These are phyloP conservation scores for Colletotrichum sp. DNA, from an alignment of 2,329 filamentous ascomycete species.

Conservation along the genomic window DNA sequence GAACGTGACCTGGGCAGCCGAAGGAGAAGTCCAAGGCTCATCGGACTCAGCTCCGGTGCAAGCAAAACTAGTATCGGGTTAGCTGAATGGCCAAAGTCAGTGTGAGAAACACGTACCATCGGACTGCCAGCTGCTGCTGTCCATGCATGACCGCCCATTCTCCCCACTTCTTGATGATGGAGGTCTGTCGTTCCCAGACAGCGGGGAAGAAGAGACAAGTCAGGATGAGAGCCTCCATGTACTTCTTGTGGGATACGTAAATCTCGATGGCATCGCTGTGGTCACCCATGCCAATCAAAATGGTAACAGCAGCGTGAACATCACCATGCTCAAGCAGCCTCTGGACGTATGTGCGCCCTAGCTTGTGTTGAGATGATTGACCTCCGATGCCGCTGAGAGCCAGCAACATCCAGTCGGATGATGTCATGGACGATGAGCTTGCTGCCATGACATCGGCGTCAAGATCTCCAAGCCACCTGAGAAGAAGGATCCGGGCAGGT, in stretches of 20 bases:
- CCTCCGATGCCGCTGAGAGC: constrained; percentile 85
- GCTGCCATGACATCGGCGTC: constrained; percentile 81
- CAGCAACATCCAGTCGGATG: constrained; percentile 95
- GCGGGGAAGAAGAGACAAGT: constrained; percentile 81
- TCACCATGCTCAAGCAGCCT: constrained; percentile 88
- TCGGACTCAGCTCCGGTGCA: constrained; percentile 86
- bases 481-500: constrained; percentile 78
- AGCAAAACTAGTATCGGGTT: constrained; percentile 65
- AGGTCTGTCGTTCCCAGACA: constrained; percentile 91
- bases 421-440: constrained; percentile 85
- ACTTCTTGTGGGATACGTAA: constrained; percentile 89
- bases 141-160: constrained; percentile 87
- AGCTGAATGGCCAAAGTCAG: background rate
- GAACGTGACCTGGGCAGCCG: constrained; percentile 67
- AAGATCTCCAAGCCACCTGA: constrained; percentile 91
- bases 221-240: constrained; percentile 90
- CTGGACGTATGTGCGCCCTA: constrained; percentile 90
- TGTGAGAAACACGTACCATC: constrained; percentile 57
- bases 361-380: constrained; percentile 81
- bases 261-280: constrained; percentile 95
- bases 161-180: constrained; percentile 92
- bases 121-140: constrained; percentile 87
- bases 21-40: constrained; percentile 87
- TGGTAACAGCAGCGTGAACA: constrained; percentile 88
- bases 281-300: constrained; percentile 91